Evolutionary conservation across 2,329 filamentous ascomycete genomes (phyloP), one percentile per base, ranked within the genome.

Genomic region (Aspergillus costaricaensis): DNA sequence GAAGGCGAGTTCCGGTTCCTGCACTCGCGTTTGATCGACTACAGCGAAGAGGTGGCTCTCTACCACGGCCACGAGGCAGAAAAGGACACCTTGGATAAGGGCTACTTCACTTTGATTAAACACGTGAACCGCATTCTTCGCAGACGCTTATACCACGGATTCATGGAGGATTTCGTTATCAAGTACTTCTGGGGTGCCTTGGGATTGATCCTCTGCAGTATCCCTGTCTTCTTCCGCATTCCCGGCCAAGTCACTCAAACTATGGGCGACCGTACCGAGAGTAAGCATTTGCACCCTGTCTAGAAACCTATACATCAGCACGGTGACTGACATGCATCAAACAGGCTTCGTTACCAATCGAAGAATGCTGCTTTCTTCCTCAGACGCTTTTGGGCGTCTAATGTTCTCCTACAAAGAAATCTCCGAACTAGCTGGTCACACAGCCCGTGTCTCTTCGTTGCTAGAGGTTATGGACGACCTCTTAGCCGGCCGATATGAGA

Each of bases 151-250:
- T 98, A 98, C 76, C 94, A 99, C 75, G 94, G 93, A n/a, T 89
- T 99, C 71, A 97, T 98, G 94, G 95, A 99, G 75, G 95, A 99
- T 76, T 99, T 97, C 77, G 92, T 98, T 60, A 96, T 99, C 78
- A 99, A 99, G 77, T 99, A 99, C 75, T 95, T 98, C 78, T 99
- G 95, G 95, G 95, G 95, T 43, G 94, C 95, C 2, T 77, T 99
- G 47, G 95, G 95, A 1, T 83, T 99, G 65, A 77, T 96, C 65
- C 87, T 99, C 9, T 99, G 95, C 81, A 96, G 92, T 76, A 88
- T 96, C 0, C 95, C 95, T 0, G 94, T 98, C 2, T 99, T 99
- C 76, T 91, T 99, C 82, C 94, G 94, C 76, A 85, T 97, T 17
- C 92, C 93, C 0, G 91, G 90, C 1, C 83, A 88, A 65, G 73